Evolutionary conservation across 805 yeast species (phyloP).

Genomic region (Candida rishiriensis): DNA sequence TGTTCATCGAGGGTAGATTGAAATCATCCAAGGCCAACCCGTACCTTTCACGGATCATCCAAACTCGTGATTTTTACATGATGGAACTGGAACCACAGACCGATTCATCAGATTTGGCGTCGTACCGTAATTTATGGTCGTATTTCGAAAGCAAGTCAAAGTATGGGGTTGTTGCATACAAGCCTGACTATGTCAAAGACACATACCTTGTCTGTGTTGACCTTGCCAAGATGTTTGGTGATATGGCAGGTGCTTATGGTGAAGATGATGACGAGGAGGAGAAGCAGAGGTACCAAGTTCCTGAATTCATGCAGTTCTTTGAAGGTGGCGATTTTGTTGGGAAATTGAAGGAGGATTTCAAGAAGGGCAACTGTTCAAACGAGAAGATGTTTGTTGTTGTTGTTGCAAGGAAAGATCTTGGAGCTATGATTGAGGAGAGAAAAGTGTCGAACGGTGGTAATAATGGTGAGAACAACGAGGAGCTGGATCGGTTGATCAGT

Average conservation of each 20-base stretch:
- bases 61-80: conserved; percentile 50
- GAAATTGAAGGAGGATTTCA: background rate
- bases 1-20: conserved; percentile 61
- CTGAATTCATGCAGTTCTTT: conserved; percentile 17
- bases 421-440: conserved; percentile 3
- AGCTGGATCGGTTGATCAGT: conserved; percentile 12
- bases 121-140: conserved; percentile 34
- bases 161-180: conserved; percentile 56
- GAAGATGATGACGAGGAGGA: conserved; percentile 4
- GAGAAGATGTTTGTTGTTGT: conserved; percentile 24
- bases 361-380: conserved; percentile 7
- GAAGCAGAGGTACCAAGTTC: conserved; percentile 6
- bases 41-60: conserved; percentile 46
- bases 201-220: conserved; percentile 45
- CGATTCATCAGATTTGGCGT: conserved; percentile 24
- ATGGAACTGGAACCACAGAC: conserved; percentile 36
- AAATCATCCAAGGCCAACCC: conserved; percentile 48
- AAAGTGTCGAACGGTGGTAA: too few species aligned
- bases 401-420: conserved; percentile 24
- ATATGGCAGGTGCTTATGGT: conserved; percentile 8
- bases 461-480: conserved; percentile 1
- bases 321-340: conserved; percentile 12
- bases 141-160: conserved; percentile 44
- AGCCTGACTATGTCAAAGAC: conserved; percentile 53
- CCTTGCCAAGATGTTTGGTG: conserved; percentile 4